Conservation (phyloP, 805 yeast species). For the Cyberlindnera xishuangbannaensis region DNA sequence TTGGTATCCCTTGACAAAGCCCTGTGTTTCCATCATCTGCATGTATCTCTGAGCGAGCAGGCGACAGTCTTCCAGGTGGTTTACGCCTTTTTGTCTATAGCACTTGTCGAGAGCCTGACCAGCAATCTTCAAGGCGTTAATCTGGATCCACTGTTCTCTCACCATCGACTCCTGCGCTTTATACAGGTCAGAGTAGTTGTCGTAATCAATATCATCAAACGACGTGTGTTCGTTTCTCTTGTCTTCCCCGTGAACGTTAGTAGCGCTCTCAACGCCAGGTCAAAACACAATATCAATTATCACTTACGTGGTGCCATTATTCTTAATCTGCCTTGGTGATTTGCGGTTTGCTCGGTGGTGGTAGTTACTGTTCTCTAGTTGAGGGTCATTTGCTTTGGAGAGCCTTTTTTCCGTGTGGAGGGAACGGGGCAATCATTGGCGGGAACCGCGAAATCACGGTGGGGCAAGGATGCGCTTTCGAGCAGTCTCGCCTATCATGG, state of each 20-base stretch:
- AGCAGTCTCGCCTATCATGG: too few species aligned
- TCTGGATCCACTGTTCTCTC: slow-evolving; percentile 75
- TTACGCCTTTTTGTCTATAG: slow-evolving; percentile 53
- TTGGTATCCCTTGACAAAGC: slow-evolving; percentile 64
- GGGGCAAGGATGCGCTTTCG: too few species aligned
- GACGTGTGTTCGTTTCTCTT: slow-evolving; percentile 67
- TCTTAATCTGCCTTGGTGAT: too few species aligned
- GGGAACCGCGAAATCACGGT: too few species aligned
- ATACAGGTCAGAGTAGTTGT: slow-evolving; percentile 53
- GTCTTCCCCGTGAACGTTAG: too few species aligned
- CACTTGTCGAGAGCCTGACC: slow-evolving; percentile 76
- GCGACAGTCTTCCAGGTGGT: slow-evolving; percentile 74
- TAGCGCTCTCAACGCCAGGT: too few species aligned
- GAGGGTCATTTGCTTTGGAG: too few species aligned
- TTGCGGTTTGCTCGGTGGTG: too few species aligned
- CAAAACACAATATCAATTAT: too few species aligned
- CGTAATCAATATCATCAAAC: slow-evolving; percentile 77
- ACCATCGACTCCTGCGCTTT: slow-evolving; percentile 73
- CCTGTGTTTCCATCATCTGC: slow-evolving; percentile 61
- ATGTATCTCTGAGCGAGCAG: slow-evolving; percentile 71
- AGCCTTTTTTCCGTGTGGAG: too few species aligned
- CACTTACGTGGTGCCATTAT: background rate
- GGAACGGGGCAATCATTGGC: too few species aligned
- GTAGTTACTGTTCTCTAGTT: too few species aligned
- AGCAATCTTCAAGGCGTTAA: slow-evolving; percentile 58